Percentiles rank a stretch among this genome's conserved stretches.
Conservation (phyloP, 352 stramenopile genomes). For the Globisporangium alternatum region DNA sequence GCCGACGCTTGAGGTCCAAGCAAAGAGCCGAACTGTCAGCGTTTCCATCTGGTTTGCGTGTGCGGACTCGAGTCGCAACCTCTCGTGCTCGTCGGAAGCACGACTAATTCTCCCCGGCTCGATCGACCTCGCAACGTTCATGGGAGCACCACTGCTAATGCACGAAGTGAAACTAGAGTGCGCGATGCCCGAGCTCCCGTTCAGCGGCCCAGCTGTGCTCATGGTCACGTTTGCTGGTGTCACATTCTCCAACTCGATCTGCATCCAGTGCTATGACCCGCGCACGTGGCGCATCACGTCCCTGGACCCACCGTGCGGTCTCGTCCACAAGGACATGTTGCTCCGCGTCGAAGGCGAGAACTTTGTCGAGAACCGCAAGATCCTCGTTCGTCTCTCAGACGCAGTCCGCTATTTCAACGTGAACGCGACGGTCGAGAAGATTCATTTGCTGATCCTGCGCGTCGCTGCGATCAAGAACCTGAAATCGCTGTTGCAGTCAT, state of each 20-base stretch:
- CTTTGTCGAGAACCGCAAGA: constrained; percentile 72
- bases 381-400: constrained; percentile 50
- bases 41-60: constrained; percentile 45
- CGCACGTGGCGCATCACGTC: constrained; percentile 41
- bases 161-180: constrained; percentile 47
- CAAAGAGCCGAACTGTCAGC: constrained; percentile 3
- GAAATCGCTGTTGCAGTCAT: constrained; percentile 29
- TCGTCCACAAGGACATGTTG: constrained; percentile 25
- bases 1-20: background rate
- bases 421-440: constrained; percentile 32
- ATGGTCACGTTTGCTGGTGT: constrained; percentile 43
- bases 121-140: constrained; percentile 16
- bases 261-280: constrained; percentile 70
- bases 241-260: constrained; percentile 62
- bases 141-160: background rate
- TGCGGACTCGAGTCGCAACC: constrained; percentile 38
- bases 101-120: constrained; percentile 35
- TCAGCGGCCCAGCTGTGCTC: constrained; percentile 50
- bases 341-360: constrained; percentile 52
- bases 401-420: constrained; percentile 39
- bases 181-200: constrained; percentile 47
- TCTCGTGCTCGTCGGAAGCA: constrained; percentile 28
- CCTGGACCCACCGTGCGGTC: constrained; percentile 43
- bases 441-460: constrained; percentile 49
- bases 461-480: constrained; percentile 51